Evolutionary conservation across 305 asterid genomes (phyloP), one percentile per base, ranked within the genome.

Genomic region (Galium porrigens): DNA sequence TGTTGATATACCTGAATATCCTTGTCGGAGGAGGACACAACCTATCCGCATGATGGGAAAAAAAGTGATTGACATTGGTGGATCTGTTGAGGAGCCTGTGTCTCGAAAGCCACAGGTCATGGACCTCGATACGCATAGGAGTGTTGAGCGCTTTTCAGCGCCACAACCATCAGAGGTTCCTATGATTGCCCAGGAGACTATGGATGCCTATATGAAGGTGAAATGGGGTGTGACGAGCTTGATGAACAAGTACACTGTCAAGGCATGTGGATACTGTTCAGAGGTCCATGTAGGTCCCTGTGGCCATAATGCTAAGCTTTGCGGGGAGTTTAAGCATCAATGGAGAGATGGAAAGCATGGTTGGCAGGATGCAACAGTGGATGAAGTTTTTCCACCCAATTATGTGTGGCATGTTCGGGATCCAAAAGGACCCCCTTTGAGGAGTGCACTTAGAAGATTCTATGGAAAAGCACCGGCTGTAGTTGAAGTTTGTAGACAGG

Each of bases 291-390:
- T 88, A 54, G 98, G 98, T 15, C 94, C 98, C 0, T 88, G 95
- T 85, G 98, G 96, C 42, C 98, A 88, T 79, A 84, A 86, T 2
- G 96, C 84, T 6, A 88, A 86, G 84, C 95, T 88, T 60, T 88
- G 98, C 1, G 96, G 96, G 0, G 96, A 82, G 69, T 86, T 88
- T 52, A 91, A 91, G 84, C 96, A 91, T 75, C 94, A 84, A 6
- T 88, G 95, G 98, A 83, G 95, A 63, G 96, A 88, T 51, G 98
- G 95, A 68, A 88, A 88, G 72, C 96, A 91, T 65, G 98, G 96
- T 6, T 88, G 95, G 98, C 98, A 88, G 74, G 96, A 85, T 48
- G 96, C 98, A 0, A 88, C 85, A 1, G 88, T 88, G 46, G 98
- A 91, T 54, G 96, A 91, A 70, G 86, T 88, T 51, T 77, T 88